These are phyloP conservation scores for Barnettozyma hawaiiensis DNA, from an alignment of 1,139 yeast species.

Conservation along the genomic window DNA sequence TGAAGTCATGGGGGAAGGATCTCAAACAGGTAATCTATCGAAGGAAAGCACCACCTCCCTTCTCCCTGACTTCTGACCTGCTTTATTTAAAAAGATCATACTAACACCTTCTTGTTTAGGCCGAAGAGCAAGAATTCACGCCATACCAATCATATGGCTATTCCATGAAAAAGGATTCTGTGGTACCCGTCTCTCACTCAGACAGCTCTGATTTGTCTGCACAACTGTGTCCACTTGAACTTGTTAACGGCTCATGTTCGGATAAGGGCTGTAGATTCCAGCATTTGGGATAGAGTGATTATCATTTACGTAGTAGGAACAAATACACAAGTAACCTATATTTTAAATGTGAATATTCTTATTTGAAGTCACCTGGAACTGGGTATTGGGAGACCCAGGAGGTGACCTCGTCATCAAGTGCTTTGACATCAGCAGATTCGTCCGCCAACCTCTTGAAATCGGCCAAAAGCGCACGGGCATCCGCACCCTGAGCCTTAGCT, in stretches of 20 bases:
- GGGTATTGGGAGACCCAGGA: constrained; percentile 66
- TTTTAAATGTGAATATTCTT: background rate
- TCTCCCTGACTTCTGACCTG: background rate
- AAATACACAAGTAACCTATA: background rate
- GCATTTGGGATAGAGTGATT: constrained; percentile 8
- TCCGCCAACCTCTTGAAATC: constrained; percentile 62
- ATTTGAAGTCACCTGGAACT: constrained; percentile 64
- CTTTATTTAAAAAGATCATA: constrained; percentile 5
- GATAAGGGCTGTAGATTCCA: constrained; percentile 14
- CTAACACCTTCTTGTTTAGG: constrained; percentile 13
- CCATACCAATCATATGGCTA: constrained; percentile 12
- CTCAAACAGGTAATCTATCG: background rate
- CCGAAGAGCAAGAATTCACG: constrained; percentile 9
- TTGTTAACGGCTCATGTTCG: constrained; percentile 13
- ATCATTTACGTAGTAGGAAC: background rate
- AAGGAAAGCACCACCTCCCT: no score
- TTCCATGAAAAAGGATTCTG: background rate
- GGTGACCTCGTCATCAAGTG: constrained; percentile 56
- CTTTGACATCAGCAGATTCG: constrained; percentile 50
- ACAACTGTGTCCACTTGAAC: constrained; percentile 17
- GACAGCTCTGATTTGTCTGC: background rate
- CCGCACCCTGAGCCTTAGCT: constrained; percentile 51
- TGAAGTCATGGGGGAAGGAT: background rate
- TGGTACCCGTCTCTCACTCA: background rate
- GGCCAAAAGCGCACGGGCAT: constrained; percentile 58